Evolutionary conservation across 164 flowering plant species (phyloP).

Genomic region (Protea cynaroides): DNA sequence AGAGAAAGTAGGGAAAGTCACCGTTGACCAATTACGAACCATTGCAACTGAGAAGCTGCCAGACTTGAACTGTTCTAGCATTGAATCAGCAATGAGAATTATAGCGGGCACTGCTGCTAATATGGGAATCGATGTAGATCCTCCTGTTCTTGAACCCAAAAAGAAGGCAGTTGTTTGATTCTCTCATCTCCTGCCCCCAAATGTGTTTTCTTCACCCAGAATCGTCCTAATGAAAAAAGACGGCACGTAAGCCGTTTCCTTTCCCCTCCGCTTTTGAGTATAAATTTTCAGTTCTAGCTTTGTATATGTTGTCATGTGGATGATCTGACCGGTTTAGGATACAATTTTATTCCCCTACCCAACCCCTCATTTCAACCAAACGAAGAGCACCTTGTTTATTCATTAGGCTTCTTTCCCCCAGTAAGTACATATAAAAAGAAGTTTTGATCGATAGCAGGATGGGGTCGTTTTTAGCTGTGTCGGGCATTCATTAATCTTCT

Average conservation of each 20-base stretch:
- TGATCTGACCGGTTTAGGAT: too few species aligned
- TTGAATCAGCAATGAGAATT: conserved; percentile 94
- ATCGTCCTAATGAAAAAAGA: not conserved
- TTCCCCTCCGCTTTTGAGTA: not conserved
- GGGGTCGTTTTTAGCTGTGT: too few species aligned
- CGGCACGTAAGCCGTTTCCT: not conserved
- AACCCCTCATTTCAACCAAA: too few species aligned
- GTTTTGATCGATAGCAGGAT: too few species aligned
- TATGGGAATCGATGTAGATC: conserved; percentile 92
- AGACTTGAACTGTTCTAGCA: conserved; percentile 74
- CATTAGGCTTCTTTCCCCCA: too few species aligned
- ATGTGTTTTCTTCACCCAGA: not conserved
- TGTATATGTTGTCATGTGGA: too few species aligned
- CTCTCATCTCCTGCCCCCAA: not conserved
- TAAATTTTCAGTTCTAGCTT: not conserved
- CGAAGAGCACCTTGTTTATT: too few species aligned
- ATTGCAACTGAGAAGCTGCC: conserved; percentile 91
- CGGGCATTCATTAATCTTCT: too few species aligned
- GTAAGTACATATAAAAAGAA: too few species aligned
- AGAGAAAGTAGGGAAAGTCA: conserved; percentile 76
- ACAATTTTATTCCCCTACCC: too few species aligned
- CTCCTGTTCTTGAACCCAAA: conserved; percentile 78
- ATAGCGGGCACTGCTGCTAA: conserved; percentile 98
- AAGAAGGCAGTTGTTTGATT: conserved; percentile 35
- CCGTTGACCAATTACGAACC: conserved; percentile 65